These are phyloP conservation scores for Talaromyces sp. DNA, from an alignment of 2,329 filamentous ascomycete species.

Conservation along the genomic window DNA sequence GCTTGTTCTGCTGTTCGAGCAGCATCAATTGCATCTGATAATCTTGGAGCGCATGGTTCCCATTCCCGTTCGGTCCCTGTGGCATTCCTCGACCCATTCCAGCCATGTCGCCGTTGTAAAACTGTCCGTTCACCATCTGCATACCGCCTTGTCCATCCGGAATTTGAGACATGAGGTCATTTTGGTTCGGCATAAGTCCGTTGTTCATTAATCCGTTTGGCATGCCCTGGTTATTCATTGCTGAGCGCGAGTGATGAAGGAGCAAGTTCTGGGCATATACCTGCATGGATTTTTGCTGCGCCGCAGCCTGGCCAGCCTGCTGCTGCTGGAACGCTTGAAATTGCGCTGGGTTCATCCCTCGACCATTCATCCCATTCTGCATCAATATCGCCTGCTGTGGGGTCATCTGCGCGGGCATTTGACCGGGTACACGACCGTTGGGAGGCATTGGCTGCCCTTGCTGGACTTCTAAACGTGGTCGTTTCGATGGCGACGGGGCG, in stretches of 20 bases:
- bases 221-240: constrained; percentile 77
- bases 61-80: constrained; percentile 39
- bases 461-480: constrained; percentile 74
- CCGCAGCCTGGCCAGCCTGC: constrained; percentile 54
- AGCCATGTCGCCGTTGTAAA: constrained; percentile 62
- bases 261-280: constrained; percentile 82
- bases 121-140: constrained; percentile 49
- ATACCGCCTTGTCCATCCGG: constrained; percentile 56
- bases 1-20: constrained; percentile 68
- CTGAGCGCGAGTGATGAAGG: constrained; percentile 73
- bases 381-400: constrained; percentile 53
- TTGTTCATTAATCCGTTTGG: constrained; percentile 67
- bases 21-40: constrained; percentile 71
- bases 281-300: constrained; percentile 72
- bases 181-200: constrained; percentile 68
- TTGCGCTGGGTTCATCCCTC: constrained; percentile 70
- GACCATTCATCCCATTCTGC: constrained; percentile 71
- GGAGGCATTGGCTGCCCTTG: constrained; percentile 72
- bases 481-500: constrained; percentile 87
- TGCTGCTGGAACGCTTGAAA: constrained; percentile 65
- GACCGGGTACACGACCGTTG: constrained; percentile 67
- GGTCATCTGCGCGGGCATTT: constrained; percentile 67
- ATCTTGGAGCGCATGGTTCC: constrained; percentile 65
- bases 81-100: constrained; percentile 39
- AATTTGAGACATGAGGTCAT: constrained; percentile 76